A percentile compares a stretch with the other conserved stretches of the same genome.
phyloP scores from a whole-genome alignment of 2,329 filamentous ascomycete genomes.

The Ophiobolus disseminans region DNA sequence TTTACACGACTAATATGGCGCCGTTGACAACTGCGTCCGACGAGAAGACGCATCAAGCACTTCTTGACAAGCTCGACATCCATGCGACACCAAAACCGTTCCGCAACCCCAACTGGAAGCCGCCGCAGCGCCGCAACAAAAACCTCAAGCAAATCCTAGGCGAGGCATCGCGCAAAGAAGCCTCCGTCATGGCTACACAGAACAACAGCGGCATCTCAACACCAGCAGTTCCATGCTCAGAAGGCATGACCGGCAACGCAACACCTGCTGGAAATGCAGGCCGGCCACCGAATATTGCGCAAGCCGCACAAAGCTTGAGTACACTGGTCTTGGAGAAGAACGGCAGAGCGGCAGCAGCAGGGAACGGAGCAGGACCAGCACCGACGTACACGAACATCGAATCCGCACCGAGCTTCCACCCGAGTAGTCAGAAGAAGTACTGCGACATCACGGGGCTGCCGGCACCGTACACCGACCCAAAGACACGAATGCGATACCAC shows the following conservation, averaged over 20 bases:
- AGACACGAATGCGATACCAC: constrained; percentile 91
- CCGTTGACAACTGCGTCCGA: constrained; percentile 74
- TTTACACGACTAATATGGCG: no score
- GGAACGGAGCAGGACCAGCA: constrained; percentile 60
- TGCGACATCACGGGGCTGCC: constrained; percentile 94
- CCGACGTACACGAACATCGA: constrained; percentile 98
- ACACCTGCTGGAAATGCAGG: constrained; percentile 71
- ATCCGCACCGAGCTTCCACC: constrained; percentile 82
- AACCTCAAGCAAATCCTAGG: constrained; percentile 96
- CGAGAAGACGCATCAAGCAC: constrained; percentile 78
- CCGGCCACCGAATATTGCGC: constrained; percentile 72
- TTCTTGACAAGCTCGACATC: constrained; percentile 92
- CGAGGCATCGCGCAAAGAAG: constrained; percentile 86
- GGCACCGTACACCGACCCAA: constrained; percentile 93
- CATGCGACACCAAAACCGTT: constrained; percentile 86
- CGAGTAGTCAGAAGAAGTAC: constrained; percentile 82
- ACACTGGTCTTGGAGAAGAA: constrained; percentile 90
- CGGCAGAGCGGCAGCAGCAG: constrained; percentile 45
- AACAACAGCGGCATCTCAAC: constrained; percentile 82
- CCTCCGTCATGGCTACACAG: constrained; percentile 83
- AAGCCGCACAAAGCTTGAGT: constrained; percentile 84
- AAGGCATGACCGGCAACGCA: constrained; percentile 44
- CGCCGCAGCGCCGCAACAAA: constrained; percentile 95
- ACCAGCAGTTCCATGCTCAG: constrained; percentile 51
- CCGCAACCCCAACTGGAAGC: constrained; percentile 88